Evolutionary conservation across 495 filamentous ascomycete genomes (phyloP), one percentile per base, ranked within the genome.

Genomic region (Sphaerosporella brunnea): DNA sequence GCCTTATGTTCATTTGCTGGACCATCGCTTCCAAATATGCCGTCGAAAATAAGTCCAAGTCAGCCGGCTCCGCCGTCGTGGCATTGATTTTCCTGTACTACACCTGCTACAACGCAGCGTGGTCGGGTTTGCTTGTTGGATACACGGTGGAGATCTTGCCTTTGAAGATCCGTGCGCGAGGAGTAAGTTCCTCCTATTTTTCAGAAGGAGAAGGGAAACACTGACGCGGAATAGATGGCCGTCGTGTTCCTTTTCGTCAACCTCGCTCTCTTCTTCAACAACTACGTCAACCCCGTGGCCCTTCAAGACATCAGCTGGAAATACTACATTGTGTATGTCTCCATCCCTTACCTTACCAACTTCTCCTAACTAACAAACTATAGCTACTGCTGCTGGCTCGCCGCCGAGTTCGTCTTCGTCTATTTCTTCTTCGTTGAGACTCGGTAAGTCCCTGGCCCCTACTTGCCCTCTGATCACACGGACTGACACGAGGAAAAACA

Each of bases 281-380:
- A 68, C 48, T 68, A 69, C 49, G 66, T 70, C 52, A 70, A 70
- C 58, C 67, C 68, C 0, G 61, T 71, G 21, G 67, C 64, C 0
- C 54, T 70, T n/a, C 47, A 52, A n/a, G 40, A 36, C n/a, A 61
- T 68, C 41, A 54, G 26, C 10, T 67, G 64, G 65, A 66, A 63
- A 46, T 65, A 65, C 52, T 66, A 69, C 47, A 60, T 65, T 25
- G 53, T 66, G 23, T n/a, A n/a, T n/a, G n/a, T n/a, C n/a, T n/a
- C n/a, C n/a, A n/a, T n/a, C n/a, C n/a, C n/a, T n/a, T n/a, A n/a
- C n/a, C n/a, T n/a, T n/a, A n/a, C n/a, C n/a, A n/a, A n/a, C n/a
- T n/a, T n/a, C n/a, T n/a, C n/a, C n/a, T n/a, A n/a, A n/a, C n/a
- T n/a, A n/a, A n/a, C n/a, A n/a, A n/a, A n/a, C n/a, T n/a, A n/a